A percentile compares a stretch with the other conserved stretches of the same genome.
These are phyloP conservation scores for Termitomyces sp. DNA, from an alignment of 768 basidiomycete genomes.

Conservation along the genomic window DNA sequence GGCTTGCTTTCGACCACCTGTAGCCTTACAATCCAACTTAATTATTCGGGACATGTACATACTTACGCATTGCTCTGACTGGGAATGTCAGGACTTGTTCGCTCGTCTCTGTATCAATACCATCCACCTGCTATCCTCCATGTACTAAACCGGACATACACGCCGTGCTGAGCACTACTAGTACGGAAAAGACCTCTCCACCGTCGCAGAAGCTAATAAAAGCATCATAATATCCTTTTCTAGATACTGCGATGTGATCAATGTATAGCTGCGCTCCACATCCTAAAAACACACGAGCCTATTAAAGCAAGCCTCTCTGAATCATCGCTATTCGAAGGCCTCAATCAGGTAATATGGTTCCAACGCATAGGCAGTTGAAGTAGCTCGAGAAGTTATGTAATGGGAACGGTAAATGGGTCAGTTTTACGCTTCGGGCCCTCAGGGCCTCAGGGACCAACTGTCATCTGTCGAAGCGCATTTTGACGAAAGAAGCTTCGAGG, in stretches of 20 bases:
- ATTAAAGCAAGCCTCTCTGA: neutral
- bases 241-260: neutral
- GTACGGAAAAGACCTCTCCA: neutral
- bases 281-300: neutral
- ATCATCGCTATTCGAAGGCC: neutral
- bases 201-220: neutral
- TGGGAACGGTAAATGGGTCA: too few species aligned
- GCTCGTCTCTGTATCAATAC: conserved; percentile 6
- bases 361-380: neutral
- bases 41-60: conserved; percentile 6
- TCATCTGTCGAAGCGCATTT: neutral
- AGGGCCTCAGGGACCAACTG: neutral
- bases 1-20: conserved; percentile 8
- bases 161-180: neutral
- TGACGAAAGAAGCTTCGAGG: neutral
- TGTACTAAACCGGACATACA: conserved; percentile 1
- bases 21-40: conserved; percentile 2
- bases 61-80: conserved; percentile 1
- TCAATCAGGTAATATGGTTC: neutral
- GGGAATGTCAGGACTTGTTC: conserved; percentile 1
- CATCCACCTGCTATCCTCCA: neutral
- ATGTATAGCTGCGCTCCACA: neutral
- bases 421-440: neutral
- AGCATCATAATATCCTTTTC: neutral
- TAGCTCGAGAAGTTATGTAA: neutral